A percentile compares a stretch with the other conserved stretches of the same genome.
Evolutionary conservation across 768 basidiomycete species (phyloP).

Genomic region (Suillus paluster): DNA sequence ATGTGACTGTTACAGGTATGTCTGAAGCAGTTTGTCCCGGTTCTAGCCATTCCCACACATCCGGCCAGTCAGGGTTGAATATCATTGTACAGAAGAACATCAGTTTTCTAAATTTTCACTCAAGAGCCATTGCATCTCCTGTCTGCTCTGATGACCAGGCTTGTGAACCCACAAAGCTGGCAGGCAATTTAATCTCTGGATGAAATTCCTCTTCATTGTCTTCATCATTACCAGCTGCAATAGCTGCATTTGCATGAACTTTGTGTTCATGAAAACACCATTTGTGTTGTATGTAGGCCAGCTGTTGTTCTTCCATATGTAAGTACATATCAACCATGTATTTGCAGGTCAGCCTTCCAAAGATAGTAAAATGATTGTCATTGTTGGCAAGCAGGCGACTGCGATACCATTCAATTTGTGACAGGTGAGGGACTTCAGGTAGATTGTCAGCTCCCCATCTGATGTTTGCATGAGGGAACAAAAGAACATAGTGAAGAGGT

Average conservation of each 20-base stretch:
- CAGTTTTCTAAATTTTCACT: conserved; percentile 29
- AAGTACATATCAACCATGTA: conserved; percentile 46
- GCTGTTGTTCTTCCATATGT: conserved; percentile 33
- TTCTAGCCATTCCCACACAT: conserved; percentile 33
- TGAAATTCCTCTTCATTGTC: too few relatives aligned
- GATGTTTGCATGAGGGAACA: conserved; percentile 26
- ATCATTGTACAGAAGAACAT: conserved; percentile 47
- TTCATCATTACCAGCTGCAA: conserved; percentile 33
- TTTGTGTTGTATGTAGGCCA: too few relatives aligned
- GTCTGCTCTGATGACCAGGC: conserved; percentile 44
- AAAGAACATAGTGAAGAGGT: conserved; percentile 33
- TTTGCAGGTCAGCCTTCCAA: conserved; percentile 38
- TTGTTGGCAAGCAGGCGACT: conserved; percentile 28
- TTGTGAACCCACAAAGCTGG: conserved; percentile 39
- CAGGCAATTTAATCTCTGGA: conserved; percentile 42
- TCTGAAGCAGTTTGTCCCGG: conserved; percentile 41
- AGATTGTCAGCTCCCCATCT: too few relatives aligned
- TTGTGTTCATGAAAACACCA: conserved; percentile 33
- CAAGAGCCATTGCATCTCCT: conserved; percentile 42
- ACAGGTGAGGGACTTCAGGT: conserved; percentile 23
- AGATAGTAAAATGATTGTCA: conserved; percentile 36
- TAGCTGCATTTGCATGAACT: neutral
- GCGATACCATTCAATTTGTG: conserved; percentile 41
- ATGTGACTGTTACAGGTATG: conserved; percentile 38
- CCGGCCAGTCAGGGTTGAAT: conserved; percentile 45